Percentiles rank a stretch among this genome's conserved stretches.
phyloP scores from a whole-genome alignment of 2,329 filamentous ascomycete species.

The Colletotrichum sp. region DNA sequence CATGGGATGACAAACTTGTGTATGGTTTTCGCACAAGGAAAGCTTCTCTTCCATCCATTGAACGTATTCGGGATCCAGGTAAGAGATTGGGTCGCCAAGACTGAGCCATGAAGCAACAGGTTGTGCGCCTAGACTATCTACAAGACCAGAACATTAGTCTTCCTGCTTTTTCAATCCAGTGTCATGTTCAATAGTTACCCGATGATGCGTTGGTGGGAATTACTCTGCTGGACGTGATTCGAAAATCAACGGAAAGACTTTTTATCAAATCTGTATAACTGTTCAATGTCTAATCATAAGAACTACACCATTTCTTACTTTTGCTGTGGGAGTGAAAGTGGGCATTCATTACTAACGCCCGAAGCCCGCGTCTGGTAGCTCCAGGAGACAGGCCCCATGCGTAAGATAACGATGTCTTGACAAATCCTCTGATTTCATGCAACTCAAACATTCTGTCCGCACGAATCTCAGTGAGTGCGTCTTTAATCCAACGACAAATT shows the following conservation, averaged over 20 bases:
- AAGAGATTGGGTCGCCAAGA: not conserved
- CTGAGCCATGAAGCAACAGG: not conserved
- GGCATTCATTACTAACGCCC: not conserved
- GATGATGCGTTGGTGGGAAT: not conserved
- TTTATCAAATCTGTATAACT: not conserved
- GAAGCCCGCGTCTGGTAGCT: not conserved
- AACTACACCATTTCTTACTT: not conserved
- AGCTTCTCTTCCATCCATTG: not conserved
- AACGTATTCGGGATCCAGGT: not conserved
- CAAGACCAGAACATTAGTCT: not conserved
- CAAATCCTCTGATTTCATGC: not conserved
- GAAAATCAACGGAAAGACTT: not conserved
- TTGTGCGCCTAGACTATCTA: not conserved
- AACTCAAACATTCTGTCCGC: not conserved
- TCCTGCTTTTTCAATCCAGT: not conserved
- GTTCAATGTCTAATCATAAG: not conserved
- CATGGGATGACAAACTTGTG: not conserved
- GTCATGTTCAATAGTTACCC: not conserved
- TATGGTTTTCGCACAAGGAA: not conserved
- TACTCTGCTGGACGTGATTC: not conserved
- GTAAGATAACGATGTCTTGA: not conserved
- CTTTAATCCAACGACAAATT: not conserved
- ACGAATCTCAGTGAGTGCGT: not conserved
- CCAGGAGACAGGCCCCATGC: not conserved
- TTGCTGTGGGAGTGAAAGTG: not conserved